Conservation (phyloP, 2,329 filamentous ascomycete species). For the Xylariaceae sp. region DNA sequence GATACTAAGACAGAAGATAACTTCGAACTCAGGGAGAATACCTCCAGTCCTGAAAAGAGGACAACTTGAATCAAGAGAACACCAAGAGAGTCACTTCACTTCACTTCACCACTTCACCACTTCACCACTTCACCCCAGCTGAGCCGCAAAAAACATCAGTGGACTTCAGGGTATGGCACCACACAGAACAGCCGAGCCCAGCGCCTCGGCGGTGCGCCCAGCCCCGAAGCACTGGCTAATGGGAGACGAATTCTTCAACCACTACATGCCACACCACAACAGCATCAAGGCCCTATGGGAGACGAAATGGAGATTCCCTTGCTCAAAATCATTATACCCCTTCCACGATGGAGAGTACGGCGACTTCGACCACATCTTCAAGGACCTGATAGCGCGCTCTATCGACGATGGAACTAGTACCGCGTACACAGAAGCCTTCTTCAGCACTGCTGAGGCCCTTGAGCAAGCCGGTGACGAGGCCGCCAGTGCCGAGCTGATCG, state of each 20-base stretch:
- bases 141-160: neutral
- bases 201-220: conserved; percentile 8
- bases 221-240: conserved; percentile 37
- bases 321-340: conserved; percentile 59
- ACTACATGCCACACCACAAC: conserved; percentile 50
- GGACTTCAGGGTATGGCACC: conserved; percentile 28
- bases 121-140: neutral
- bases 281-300: conserved; percentile 63
- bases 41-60: too few species aligned
- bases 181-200: conserved; percentile 19
- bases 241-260: conserved; percentile 39
- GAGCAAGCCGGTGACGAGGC: conserved; percentile 26
- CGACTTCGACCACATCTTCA: conserved; percentile 66
- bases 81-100: too few species aligned
- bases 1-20: neutral
- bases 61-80: too few species aligned
- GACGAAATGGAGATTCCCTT: conserved; percentile 67
- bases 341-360: conserved; percentile 66
- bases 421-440: conserved; percentile 58
- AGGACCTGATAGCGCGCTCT: conserved; percentile 53
- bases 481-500: conserved; percentile 32
- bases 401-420: conserved; percentile 61
- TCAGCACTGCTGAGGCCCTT: conserved; percentile 55
- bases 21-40: too few species aligned
- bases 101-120: neutral